Conservation (phyloP, 1,284 basidiomycete genomes). For the Porogramme epimiltina region DNA sequence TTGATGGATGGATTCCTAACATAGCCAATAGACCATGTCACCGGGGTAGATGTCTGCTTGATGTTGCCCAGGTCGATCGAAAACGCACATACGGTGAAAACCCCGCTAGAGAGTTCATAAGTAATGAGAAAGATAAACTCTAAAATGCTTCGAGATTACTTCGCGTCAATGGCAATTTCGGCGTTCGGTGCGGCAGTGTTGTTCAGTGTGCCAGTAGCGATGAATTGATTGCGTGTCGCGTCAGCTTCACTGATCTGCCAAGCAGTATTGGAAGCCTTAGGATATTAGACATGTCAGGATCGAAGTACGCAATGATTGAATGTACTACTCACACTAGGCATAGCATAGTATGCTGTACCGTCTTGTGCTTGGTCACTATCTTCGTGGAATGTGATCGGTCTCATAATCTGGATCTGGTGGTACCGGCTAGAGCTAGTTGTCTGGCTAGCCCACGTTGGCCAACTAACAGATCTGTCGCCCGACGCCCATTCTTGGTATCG, state of each 20-base stretch:
- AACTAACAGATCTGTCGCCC: conserved; percentile 3
- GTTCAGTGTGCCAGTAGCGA: conserved; percentile 7
- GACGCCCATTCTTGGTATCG: not conserved
- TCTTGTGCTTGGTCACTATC: not conserved
- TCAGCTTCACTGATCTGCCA: conserved; percentile 17
- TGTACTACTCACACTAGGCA: conserved; percentile 15
- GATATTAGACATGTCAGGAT: no score
- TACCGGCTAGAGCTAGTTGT: not conserved
- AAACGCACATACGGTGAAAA: conserved; percentile 19
- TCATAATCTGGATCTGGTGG: not conserved
- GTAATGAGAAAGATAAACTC: not conserved
- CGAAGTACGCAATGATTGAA: no score
- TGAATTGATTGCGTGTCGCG: conserved; percentile 15
- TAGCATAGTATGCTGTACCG: conserved; percentile 19
- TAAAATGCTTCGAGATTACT: not conserved
- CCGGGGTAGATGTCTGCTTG: not conserved
- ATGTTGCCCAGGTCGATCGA: not conserved
- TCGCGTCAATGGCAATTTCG: conserved; percentile 6
- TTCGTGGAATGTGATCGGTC: not conserved
- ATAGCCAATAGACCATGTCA: not conserved
- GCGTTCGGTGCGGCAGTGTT: conserved; percentile 12
- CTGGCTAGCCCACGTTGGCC: not conserved
- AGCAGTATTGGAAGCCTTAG: conserved; percentile 11
- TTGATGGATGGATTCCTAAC: not conserved
- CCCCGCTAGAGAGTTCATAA: not conserved